Base-by-base conservation (phyloP, 176 grass and related monocot genomes). In the Zea luxurians region DNA sequence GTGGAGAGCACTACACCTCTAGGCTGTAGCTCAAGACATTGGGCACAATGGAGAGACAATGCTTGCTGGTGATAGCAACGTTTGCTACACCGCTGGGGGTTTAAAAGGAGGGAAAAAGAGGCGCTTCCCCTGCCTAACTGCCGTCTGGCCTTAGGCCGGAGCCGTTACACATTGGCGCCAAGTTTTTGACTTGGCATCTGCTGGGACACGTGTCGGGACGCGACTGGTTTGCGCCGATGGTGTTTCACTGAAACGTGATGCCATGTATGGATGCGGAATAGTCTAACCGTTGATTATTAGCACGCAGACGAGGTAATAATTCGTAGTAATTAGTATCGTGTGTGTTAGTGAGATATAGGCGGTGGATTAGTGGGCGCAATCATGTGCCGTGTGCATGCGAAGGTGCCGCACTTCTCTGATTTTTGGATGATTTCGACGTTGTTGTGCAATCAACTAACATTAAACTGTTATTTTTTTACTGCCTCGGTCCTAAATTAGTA, bases 51-150 rank as follows among this genome's bases (percentile, higher is more conserved):
- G 66, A 66, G 37, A 50, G 9, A 61, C 57, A 38, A 73, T 55
- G 68, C 8, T 72, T 20, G 64, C 66, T 37, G 76, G 58, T 71
- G 87, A 89, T 68, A 66, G 78, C 82, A 54, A 85, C 87, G 59
- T 85, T 20, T 76, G 82, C 78, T 89, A 84, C 82, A 89, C 82
- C 74, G 73, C 60, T 57, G 66, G 15, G 36, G 73, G 12, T 82
- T 81, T 89, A 54, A 85, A 77, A 77, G 77, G 66, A 18, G 8
- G 34, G 13, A 49, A 17, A 60, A 60, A 9, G 73, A 66, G 37
- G 60, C 66, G 13, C 42, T 35, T 21, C 16, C 13, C 54, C 10
- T 77, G 87, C 87, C 82, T 81, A 89, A 81, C 82, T 77, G 65
- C 82, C 77, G 78, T 81, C 8, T 27, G 27, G 27, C 27, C 27